phyloP scores from a whole-genome alignment of 805 yeast genomes.

The Wickerhamomyces xylosicus region DNA sequence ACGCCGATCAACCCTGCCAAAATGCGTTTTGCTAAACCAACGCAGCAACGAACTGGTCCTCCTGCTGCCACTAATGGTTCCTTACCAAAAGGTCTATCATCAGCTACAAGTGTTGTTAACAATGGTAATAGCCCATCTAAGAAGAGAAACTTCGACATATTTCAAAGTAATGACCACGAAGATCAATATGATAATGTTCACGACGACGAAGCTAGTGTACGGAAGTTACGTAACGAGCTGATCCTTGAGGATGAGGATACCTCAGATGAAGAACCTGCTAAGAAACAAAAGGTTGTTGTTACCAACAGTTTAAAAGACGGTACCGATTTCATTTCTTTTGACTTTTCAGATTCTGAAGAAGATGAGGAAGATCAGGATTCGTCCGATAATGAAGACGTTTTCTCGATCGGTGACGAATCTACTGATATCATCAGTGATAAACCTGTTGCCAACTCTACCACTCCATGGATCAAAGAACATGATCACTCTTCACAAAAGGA shows the following conservation, averaged over 20 bases:
- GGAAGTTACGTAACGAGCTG: conserved; percentile 3
- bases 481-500: conserved; percentile 72
- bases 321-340: conserved; percentile 31
- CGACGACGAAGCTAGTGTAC: conserved; percentile 3
- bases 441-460: conserved; percentile 18
- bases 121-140: not conserved
- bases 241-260: conserved; percentile 1
- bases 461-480: conserved; percentile 71
- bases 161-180: conserved; percentile 16
- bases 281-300: conserved; percentile 1
- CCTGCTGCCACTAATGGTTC: no score
- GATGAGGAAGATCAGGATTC: conserved; percentile 15
- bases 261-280: conserved; percentile 3
- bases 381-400: conserved; percentile 16
- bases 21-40: not conserved
- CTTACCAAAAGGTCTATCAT: not conserved
- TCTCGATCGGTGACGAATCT: conserved; percentile 18
- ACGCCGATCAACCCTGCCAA: not conserved
- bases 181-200: conserved; percentile 11
- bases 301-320: conserved; percentile 15
- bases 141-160: conserved; percentile 13
- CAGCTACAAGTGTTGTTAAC: not conserved
- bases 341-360: conserved; percentile 21
- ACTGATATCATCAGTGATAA: conserved; percentile 8
- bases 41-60: no score